Base-by-base conservation (phyloP, 495 filamentous ascomycete genomes). In the Penicillium coprophilum region DNA sequence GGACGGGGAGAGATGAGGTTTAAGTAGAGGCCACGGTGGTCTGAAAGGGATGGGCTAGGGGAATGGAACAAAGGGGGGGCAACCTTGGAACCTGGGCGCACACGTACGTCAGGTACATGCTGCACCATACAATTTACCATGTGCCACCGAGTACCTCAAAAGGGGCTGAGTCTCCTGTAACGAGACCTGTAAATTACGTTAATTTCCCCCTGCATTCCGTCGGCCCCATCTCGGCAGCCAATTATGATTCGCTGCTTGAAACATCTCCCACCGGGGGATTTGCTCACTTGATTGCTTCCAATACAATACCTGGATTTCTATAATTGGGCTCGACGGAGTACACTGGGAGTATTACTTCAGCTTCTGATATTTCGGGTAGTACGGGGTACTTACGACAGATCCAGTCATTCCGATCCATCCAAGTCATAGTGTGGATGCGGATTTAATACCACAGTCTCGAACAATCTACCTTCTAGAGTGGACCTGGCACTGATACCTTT, bases 11-110 rank as follows among this genome's bases (percentile, higher is more conserved):
- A 56, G 53, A 66, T 31, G 63, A 30, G 66, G 57, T 63, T 72
- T 68, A 71, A 73, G 73, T 71, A 76, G 71, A 78, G 73, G 75
- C 73, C 73, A 77, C 67, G 71, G 72, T 77, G 75, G 71, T 75
- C 73, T 57, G 34, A 65, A 46, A 41, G 50, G 50, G 50, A 41
- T 52, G 27, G 45, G 23, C 21, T 24, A 11, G 32, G 39, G 24
- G 24, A 27, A 17, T 30, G 32, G 31, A 19, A 58, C 32, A 40
- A 41, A 52, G 56, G 50, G 31, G 34, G 34, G 34, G n/a, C n/a
- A 17, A 38, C 34, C 34, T 38, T 38, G 34, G 34, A 38, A 38
- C 34, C 34, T 38, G 34, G 56, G 23, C 20, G 24, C 28, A 47
- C 45, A 47, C 45, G 45, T 47, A 47, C 17, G 45, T 47, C 45